phyloP scores from a whole-genome alignment of 495 filamentous ascomycete species.

The Penicillium salamii region DNA sequence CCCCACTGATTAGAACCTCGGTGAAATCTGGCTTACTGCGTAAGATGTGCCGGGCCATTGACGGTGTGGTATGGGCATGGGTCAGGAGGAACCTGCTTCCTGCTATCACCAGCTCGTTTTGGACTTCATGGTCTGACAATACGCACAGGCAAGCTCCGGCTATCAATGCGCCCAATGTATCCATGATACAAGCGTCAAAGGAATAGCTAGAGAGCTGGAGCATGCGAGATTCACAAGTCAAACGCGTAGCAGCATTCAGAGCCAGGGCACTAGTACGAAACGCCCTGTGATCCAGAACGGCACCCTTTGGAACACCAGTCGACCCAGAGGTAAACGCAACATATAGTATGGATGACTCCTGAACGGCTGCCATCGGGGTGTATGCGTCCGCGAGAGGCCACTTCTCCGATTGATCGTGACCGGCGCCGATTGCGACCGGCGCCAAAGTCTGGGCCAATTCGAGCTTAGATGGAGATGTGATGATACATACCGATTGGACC shows the following conservation, averaged over 20 bases:
- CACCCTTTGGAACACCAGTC: slow-evolving; percentile 39
- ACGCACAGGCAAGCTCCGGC: slow-evolving; percentile 39
- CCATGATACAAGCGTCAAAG: slow-evolving; percentile 36
- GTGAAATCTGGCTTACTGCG: slow-evolving; percentile 23
- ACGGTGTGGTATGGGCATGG: slow-evolving; percentile 34
- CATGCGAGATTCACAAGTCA: slow-evolving; percentile 12
- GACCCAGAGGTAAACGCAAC: slow-evolving; percentile 36
- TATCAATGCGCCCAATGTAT: slow-evolving; percentile 34
- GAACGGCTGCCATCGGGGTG: slow-evolving; percentile 16
- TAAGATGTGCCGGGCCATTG: too few relatives aligned
- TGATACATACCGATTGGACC: neutral
- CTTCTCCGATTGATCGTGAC: neutral
- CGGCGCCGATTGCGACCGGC: neutral
- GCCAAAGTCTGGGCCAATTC: neutral
- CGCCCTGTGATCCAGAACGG: slow-evolving; percentile 37
- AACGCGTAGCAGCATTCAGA: neutral
- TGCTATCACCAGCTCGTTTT: slow-evolving; percentile 16
- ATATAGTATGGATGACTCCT: slow-evolving; percentile 19
- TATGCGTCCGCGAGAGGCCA: slow-evolving; percentile 13
- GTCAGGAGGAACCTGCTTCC: slow-evolving; percentile 28
- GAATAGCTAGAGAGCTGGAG: slow-evolving; percentile 40
- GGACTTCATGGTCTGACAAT: slow-evolving; percentile 23
- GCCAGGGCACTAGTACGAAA: slow-evolving; percentile 16
- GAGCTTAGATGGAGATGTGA: neutral
- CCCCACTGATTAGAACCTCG: slow-evolving; percentile 30